Evolutionary conservation across 768 basidiomycete genomes (phyloP), one percentile per base, ranked within the genome.

Genomic region (Tulasnella calospora): DNA sequence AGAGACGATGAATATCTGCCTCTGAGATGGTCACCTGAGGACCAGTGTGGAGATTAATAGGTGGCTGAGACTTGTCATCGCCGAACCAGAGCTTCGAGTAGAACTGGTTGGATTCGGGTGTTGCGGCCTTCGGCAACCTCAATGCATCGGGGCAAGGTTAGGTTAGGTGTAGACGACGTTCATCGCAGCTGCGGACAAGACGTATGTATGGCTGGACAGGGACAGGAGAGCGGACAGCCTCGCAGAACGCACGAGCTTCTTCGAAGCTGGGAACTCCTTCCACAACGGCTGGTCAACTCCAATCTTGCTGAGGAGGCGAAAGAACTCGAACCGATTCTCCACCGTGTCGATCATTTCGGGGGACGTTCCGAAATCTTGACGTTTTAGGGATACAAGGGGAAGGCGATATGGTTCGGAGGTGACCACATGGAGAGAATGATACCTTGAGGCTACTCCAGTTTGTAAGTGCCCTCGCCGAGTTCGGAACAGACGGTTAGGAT

Each of bases 261-360:
- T 93, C 90, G 82, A 94, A 93, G 82, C 92, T 94, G 55, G 95
- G 69, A 99, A 88, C 84, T 99, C 97, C 87, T 96, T 98, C 97
- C 97, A 99, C 80, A 89, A 85, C 2, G 97, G 97, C 86, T 99
- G 97, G 85, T 99, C 97, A 69, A 99, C 97, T 27, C 92, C 96
- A 78, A 99, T 98, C 83, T 95, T 95, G 83, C 99, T 97, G 80
- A 99, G 85, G 83, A 99, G 89, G 77, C 98, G 95, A 74, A 96
- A 99, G 88, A 99, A 99, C 87, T 99, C 99, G 92, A 94, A 99
- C 80, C 97, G 88, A 84, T 99, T 99, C 88, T 99, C 97, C 8
- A 97, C 97, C 7, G 96, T 98, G 82, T 99, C 97, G 82, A 99
- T 99, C 95, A 98, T 98, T 86, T 99, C 97, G 1, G 97, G 97